Percentiles rank a stretch among this genome's conserved stretches.
Evolutionary conservation across 495 filamentous ascomycete genomes (phyloP).

Genomic region (Penicillium crystallinum): DNA sequence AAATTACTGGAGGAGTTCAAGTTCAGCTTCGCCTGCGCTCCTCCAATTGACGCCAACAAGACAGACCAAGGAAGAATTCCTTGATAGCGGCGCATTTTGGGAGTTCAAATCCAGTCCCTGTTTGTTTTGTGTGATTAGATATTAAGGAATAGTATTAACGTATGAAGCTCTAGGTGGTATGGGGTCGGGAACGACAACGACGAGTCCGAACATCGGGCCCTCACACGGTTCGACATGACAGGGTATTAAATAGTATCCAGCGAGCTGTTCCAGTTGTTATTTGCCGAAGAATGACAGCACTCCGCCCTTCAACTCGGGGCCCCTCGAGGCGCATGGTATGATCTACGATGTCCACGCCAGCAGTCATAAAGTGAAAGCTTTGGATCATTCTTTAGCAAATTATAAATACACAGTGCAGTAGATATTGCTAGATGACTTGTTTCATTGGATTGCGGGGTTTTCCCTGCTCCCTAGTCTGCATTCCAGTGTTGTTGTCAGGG

Average conservation of each 20-base stretch:
- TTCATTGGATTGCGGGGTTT: slow-evolving; percentile 11
- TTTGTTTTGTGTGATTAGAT: not conserved
- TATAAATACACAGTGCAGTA: not conserved
- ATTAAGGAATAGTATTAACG: slow-evolving; percentile 2
- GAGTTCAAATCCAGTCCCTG: not conserved
- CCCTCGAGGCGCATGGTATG: slow-evolving; percentile 15
- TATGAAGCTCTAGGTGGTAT: not conserved
- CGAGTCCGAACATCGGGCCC: not conserved
- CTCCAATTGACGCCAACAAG: slow-evolving; percentile 26
- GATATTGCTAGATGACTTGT: not conserved
- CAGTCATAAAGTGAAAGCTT: not conserved
- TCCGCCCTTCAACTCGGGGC: slow-evolving; percentile 1
- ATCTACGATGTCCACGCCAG: slow-evolving; percentile 13
- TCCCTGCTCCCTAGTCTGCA: slow-evolving; percentile 8
- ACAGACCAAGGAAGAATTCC: slow-evolving; percentile 23
- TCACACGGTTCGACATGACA: not conserved
- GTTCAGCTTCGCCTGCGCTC: slow-evolving; percentile 40
- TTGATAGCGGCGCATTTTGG: slow-evolving; percentile 26
- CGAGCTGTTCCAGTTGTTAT: slow-evolving; percentile 13
- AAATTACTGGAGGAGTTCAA: slow-evolving; percentile 44
- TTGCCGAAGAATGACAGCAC: slow-evolving; percentile 13
- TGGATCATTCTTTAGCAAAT: not conserved
- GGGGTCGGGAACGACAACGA: not conserved
- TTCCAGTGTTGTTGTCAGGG: slow-evolving; percentile 27
- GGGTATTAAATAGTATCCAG: slow-evolving; percentile 16